phyloP scores from a whole-genome alignment of 495 filamentous ascomycete species.

The Penicillium mononematosum region DNA sequence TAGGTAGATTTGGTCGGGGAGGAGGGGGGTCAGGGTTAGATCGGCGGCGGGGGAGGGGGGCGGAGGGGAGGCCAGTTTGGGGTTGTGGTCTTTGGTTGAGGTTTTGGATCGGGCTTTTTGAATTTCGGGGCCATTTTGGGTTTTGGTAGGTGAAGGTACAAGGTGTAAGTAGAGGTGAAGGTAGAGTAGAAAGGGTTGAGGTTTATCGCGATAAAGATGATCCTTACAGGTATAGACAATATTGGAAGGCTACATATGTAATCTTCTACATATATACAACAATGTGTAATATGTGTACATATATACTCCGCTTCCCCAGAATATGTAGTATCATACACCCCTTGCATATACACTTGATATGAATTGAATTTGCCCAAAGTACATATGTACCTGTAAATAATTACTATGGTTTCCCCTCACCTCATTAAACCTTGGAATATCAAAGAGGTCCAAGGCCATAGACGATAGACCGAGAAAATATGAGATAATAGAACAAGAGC shows the following conservation, averaged over 20 bases:
- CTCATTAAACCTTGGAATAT: background rate
- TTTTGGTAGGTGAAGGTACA: background rate
- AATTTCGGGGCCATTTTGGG: slow-evolving; percentile 25
- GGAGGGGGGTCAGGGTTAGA: slow-evolving; percentile 57
- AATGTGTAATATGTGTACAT: background rate
- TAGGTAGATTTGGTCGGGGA: slow-evolving; percentile 69
- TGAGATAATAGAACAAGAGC: background rate
- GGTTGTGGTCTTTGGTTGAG: slow-evolving; percentile 20
- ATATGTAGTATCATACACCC: background rate
- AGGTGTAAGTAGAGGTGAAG: background rate
- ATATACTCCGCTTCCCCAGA: slow-evolving; percentile 4
- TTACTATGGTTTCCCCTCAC: slow-evolving; percentile 6
- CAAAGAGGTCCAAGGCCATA: slow-evolving; percentile 21
- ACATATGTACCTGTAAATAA: background rate
- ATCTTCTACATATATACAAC: too few species aligned
- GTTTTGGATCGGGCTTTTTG: slow-evolving; percentile 26
- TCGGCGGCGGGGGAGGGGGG: slow-evolving; percentile 64
- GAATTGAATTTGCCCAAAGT: background rate
- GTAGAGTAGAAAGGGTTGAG: too few species aligned
- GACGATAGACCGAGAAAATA: background rate
- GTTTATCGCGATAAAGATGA: slow-evolving; percentile 9
- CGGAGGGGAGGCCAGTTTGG: slow-evolving; percentile 78
- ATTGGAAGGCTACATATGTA: too few species aligned
- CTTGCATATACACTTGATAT: background rate
- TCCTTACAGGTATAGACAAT: background rate